These are phyloP conservation scores for Jamesozyma jinghongensis DNA, from an alignment of 805 yeast species.

Conservation along the genomic window DNA sequence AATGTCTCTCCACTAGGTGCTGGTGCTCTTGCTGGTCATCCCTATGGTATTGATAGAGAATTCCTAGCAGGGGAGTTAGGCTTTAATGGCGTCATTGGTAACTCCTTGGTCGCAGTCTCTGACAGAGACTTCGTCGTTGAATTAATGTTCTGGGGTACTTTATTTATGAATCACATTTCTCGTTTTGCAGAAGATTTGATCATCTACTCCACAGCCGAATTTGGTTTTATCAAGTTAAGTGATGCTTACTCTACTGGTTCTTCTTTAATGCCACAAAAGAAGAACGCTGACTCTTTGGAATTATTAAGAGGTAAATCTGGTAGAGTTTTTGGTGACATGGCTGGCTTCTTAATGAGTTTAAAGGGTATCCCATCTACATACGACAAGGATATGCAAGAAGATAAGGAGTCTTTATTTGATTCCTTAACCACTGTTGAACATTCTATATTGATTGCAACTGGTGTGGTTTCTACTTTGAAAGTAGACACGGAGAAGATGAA, in stretches of 20 bases:
- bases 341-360: conserved; percentile 93
- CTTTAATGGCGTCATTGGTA: conserved; percentile 81
- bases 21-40: conserved; percentile 99
- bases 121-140: conserved; percentile 98
- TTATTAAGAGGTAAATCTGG: conserved; percentile 95
- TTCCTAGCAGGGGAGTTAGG: conserved; percentile 72
- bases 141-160: conserved; percentile 87
- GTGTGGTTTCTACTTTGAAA: conserved; percentile 80
- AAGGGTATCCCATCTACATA: conserved; percentile 98
- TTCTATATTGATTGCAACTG: conserved; percentile 89
- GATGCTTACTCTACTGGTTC: conserved; percentile 99
- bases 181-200: conserved; percentile 91
- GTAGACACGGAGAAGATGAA: conserved; percentile 72
- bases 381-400: conserved; percentile 98
- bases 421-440: conserved; percentile 84
- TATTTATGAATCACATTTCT: conserved; percentile 93
- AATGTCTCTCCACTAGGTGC: conserved; percentile 90
- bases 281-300: conserved; percentile 95
- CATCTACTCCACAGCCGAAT: conserved; percentile 94
- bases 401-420: conserved; percentile 97
- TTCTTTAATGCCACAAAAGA: conserved; percentile 98
- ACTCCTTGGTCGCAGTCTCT: conserved; percentile 91
- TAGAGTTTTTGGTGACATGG: conserved; percentile 87
- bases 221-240: conserved; percentile 85
- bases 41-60: conserved; percentile 97